Evolutionary conservation across 2,329 filamentous ascomycete genomes (phyloP).

Genomic region (Paramyrothecium roridum): DNA sequence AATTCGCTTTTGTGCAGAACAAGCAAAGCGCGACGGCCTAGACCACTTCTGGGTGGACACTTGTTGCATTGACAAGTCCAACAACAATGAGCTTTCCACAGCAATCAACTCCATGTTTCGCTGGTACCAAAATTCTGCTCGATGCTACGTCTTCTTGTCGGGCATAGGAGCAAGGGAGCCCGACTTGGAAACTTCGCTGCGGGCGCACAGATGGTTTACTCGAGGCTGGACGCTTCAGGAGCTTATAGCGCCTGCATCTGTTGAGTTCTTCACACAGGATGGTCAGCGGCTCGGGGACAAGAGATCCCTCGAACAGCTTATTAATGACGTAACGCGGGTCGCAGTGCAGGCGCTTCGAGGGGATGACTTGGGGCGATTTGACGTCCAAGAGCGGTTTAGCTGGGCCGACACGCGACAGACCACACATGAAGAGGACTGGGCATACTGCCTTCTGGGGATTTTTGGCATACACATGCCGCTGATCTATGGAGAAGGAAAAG

Average conservation of each 20-base stretch:
- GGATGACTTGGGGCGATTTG: background rate
- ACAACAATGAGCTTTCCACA: background rate
- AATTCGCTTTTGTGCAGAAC: background rate
- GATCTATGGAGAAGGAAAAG: conserved; percentile 6
- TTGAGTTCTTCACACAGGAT: conserved; percentile 7
- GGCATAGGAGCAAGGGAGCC: background rate
- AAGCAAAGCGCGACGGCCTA: background rate
- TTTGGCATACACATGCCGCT: conserved; percentile 7
- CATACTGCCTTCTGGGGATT: conserved; percentile 5
- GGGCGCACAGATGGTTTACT: background rate
- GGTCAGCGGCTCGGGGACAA: conserved; percentile 6
- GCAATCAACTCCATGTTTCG: conserved; percentile 4
- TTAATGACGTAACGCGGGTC: conserved; percentile 10
- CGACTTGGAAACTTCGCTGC: background rate
- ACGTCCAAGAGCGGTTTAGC: background rate
- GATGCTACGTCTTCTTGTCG: conserved; percentile 7
- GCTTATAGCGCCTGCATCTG: conserved; percentile 7
- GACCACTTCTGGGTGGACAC: background rate
- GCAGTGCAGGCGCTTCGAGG: conserved; percentile 6
- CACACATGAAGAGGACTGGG: conserved; percentile 2
- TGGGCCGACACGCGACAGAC: conserved; percentile 4
- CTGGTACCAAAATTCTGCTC: conserved; percentile 5
- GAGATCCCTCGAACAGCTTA: conserved; percentile 2
- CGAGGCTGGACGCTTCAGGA: background rate
- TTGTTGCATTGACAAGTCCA: too few relatives aligned